phyloP scores from a whole-genome alignment of 2,329 filamentous ascomycete species.

The Arthrobotrys pseudoclavata region DNA sequence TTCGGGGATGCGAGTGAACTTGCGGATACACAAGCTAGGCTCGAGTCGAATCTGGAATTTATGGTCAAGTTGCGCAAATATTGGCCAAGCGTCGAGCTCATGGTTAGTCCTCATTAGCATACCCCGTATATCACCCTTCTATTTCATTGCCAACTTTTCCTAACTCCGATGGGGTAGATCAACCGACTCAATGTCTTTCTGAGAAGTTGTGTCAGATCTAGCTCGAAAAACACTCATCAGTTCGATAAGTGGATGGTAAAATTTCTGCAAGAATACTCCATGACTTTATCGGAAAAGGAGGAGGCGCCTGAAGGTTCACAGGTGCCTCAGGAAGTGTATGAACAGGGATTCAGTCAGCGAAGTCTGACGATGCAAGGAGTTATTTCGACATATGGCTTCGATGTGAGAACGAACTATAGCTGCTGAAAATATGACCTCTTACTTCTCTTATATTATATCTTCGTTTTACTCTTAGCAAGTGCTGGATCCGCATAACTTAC shows the following conservation, averaged over 20 bases:
- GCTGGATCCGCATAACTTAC: too few species aligned
- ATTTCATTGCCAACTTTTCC: background rate
- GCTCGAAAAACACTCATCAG: slow-evolving; percentile 64
- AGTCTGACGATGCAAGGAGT: slow-evolving; percentile 32
- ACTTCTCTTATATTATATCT: too few species aligned
- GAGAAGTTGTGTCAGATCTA: slow-evolving; percentile 64
- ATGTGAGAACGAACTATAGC: background rate
- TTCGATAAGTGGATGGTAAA: slow-evolving; percentile 64
- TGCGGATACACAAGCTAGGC: slow-evolving; percentile 61
- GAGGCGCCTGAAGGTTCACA: background rate
- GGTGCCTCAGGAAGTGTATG: background rate
- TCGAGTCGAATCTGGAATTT: slow-evolving; percentile 65
- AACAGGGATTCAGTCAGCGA: slow-evolving; percentile 28
- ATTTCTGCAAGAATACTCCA: slow-evolving; percentile 65
- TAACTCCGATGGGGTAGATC: slow-evolving; percentile 62
- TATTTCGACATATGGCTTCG: slow-evolving; percentile 19
- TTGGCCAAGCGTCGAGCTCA: slow-evolving; percentile 65
- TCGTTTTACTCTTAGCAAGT: too few species aligned
- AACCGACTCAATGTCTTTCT: slow-evolving; percentile 65
- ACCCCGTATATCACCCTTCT: background rate
- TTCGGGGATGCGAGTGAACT: slow-evolving; percentile 65
- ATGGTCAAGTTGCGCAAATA: slow-evolving; percentile 64
- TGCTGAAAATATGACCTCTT: too few species aligned
- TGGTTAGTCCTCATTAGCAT: slow-evolving; percentile 62
- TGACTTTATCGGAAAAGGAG: slow-evolving; percentile 63